Evolutionary conservation across 2,329 filamentous ascomycete species (phyloP), one percentile per base, ranked within the genome.

Genomic region (Thelonectria rubi): DNA sequence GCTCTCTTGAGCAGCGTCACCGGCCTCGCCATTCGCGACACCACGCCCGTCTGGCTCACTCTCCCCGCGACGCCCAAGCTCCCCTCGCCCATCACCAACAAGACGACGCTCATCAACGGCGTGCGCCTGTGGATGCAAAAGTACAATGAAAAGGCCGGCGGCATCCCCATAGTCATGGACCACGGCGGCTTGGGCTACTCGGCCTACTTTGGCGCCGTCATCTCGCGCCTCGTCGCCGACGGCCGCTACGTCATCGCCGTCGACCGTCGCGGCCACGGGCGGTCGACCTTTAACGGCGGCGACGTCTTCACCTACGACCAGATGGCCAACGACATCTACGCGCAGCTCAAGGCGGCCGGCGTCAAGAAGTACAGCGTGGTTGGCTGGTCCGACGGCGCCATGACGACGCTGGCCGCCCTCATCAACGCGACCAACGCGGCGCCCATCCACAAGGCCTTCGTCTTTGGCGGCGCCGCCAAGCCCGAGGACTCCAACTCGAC

Each of bases 101-200:
- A 62, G 3, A 71, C 67, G 5, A 72, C 67, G 11, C 49, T 66
- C 7, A 71, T 78, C 65, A 78, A 79, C 59, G 74, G 76, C 42
- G 78, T 75, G 10, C 66, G 78, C 8, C 74, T 80, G 18, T 80
- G 78, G 78, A 75, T 72, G 67, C 77, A 79, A 61, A 74, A 77
- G 65, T 80, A 79, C 72, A 79, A 79, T 56, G 70, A 76, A 30
- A 48, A 68, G 8, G 70, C 72, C 3, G 72, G 72, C 37, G 69
- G 70, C 14, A 65, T 71, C 0, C 77, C 78, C 6, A 70, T 81
- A 3, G 74, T 81, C 57, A 67, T 81, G 58, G 69, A 78, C 45
- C 75, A 79, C 64, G 78, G 78, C 32, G 79, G 79, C 21, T 74
- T 80, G 26, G 77, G 77, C 21, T 78, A 78, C 69, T 79, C 76